phyloP scores from a whole-genome alignment of 148 eudicot genomes.

The Silene latifolia region DNA sequence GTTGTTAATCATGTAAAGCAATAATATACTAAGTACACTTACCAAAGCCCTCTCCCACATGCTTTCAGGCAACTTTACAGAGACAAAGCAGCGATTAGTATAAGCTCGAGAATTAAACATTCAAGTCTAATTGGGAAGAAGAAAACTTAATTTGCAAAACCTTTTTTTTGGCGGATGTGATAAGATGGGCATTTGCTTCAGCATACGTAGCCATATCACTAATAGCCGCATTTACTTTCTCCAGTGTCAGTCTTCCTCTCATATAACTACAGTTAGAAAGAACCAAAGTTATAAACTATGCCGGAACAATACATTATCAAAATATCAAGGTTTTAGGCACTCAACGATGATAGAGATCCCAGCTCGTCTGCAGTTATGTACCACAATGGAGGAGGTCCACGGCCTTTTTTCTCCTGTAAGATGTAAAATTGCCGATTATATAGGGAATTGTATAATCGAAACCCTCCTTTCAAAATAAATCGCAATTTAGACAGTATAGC shows the following conservation, averaged over 20 bases:
- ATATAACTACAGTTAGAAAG: conserved; percentile 55
- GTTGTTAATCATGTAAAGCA: not conserved
- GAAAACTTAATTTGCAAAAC: conserved; percentile 27
- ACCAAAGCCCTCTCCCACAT: conserved; percentile 83
- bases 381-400: conserved; percentile 75
- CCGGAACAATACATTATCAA: not conserved
- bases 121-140: conserved; percentile 13
- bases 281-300: conserved; percentile 10
- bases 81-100: conserved; percentile 31
- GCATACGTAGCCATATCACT: conserved; percentile 83
- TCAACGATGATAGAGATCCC: conserved; percentile 72
- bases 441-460: not conserved
- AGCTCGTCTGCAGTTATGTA: conserved; percentile 71
- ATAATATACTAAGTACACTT: conserved; percentile 27
- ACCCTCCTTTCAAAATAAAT: not conserved
- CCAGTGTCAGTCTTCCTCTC: conserved; percentile 88
- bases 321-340: conserved; percentile 22
- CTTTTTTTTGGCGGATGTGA: conserved; percentile 86
- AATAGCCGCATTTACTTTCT: conserved; percentile 85
- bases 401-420: conserved; percentile 76
- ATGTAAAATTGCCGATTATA: not conserved
- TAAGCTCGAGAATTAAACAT: conserved; percentile 1
- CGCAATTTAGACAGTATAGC: not conserved
- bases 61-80: conserved; percentile 65
- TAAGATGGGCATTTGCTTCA: conserved; percentile 77